Evolutionary conservation across 208 protist species (phyloP).

Genomic region (Wallacemonas sp.): DNA sequence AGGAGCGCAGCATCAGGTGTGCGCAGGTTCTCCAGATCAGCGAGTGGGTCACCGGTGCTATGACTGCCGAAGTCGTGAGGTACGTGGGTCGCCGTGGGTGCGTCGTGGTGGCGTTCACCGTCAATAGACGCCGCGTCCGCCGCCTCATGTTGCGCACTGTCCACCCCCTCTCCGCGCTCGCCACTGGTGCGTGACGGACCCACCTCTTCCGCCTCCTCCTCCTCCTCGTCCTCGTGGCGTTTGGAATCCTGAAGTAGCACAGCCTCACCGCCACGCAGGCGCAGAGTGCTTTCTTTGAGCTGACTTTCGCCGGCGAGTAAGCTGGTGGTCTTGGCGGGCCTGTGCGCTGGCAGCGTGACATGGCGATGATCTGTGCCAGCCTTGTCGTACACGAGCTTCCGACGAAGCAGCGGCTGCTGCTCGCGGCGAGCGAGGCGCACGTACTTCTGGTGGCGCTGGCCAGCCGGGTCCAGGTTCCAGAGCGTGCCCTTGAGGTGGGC

Average conservation of each 20-base stretch:
- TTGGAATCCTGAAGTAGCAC: conserved; percentile 43
- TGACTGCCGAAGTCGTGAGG: neutral
- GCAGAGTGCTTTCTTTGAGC: conserved; percentile 15
- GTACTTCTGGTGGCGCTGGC: conserved; percentile 36
- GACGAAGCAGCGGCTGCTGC: conserved; percentile 69
- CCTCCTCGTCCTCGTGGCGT: conserved; percentile 30
- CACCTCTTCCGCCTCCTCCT: conserved; percentile 28
- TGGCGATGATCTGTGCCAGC: conserved; percentile 74
- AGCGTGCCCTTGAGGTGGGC: conserved; percentile 61
- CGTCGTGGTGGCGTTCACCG: neutral
- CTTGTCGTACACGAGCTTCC: conserved; percentile 61
- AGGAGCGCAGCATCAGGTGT: neutral
- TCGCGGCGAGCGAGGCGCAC: conserved; percentile 56
- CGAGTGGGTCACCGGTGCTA: neutral
- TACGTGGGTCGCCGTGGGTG: neutral
- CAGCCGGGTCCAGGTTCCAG: conserved; percentile 60
- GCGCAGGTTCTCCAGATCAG: neutral
- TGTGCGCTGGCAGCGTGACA: conserved; percentile 15
- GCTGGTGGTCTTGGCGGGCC: neutral
- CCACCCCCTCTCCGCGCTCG: neutral
- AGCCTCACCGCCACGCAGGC: conserved; percentile 53
- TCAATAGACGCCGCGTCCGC: neutral
- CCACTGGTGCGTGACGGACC: too few species aligned
- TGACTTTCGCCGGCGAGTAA: neutral
- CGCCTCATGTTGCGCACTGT: neutral